Evolutionary conservation across 345 rosid species (phyloP), one percentile per base, ranked within the genome.

Genomic region (Hibiscus tridactylites): DNA sequence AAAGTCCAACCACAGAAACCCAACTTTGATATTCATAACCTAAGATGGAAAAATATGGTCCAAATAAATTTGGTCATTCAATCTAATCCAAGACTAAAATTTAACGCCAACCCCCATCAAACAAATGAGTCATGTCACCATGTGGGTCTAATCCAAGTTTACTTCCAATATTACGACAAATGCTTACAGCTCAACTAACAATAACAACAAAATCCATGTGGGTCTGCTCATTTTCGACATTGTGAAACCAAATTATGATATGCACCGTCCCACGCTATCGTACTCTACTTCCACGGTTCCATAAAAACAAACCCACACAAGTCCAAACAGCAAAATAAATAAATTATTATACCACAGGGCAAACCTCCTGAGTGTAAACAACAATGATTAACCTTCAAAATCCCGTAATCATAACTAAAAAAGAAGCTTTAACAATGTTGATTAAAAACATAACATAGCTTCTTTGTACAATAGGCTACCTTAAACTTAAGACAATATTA

Each of bases 131-230:
- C 35, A 44, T 24, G 6, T 19, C 19, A 5, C 56, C 56, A 15
- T 16, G 9, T 47, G 53, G 19, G 8, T 50, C 9, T 4, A 50
- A 50, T 15, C 56, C 56, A 21, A 21, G 24, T 21, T 21, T 21
- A 21, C 24, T 21, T 21, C 24, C 24, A 50, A 50, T 60, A 17
- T 16, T 31, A 53, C 9, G 28, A n/a, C 26, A 16, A 24, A 28
- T 37, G 58, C 17, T 70, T 53, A 56, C 73, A 70, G 63, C 73
- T 70, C 64, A 70, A 61, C 53, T 37, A 70, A 70, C 73, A 56
- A 1, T 0, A 56, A 5, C 54, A 44, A 65, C 3, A 65, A 9
- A 44, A 29, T 28, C 54, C 54, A 44, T 6, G 54, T 65, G 69
- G 62, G 31, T 42, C 46, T 35, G 50, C 37, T 42, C 9, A 0